Percentiles rank a stretch among this genome's conserved stretches.
Conservation (phyloP, 176 grass and related monocot species). For the Elymus sibiricus region DNA sequence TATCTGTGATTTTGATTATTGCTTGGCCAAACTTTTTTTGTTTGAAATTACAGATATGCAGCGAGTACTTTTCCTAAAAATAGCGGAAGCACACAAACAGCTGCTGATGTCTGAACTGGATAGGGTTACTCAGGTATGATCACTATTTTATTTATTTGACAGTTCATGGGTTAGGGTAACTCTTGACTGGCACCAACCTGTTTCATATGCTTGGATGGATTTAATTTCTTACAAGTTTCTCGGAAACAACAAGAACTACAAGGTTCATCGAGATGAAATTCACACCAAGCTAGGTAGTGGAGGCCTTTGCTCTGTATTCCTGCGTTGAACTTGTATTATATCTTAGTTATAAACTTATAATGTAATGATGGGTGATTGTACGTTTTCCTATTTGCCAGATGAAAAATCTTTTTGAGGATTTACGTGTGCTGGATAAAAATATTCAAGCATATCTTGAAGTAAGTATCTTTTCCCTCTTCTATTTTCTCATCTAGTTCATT, state of each 20-base stretch:
- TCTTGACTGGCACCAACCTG: neutral
- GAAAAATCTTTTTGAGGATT: no score
- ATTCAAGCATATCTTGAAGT: no score
- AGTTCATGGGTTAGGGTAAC: neutral
- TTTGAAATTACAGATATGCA: slow-evolving; percentile 72
- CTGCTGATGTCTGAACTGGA: slow-evolving; percentile 80
- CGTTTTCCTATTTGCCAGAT: no score
- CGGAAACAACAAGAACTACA: slow-evolving; percentile 73
- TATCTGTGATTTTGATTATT: slow-evolving; percentile 1
- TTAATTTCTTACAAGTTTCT: slow-evolving; percentile 34
- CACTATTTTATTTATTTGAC: slow-evolving; percentile 4
- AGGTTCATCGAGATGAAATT: slow-evolving; percentile 95
- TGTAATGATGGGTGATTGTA: no score
- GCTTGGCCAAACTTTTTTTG: neutral
- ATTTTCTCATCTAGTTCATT: no score
- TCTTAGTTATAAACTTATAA: no score
- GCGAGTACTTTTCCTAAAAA: slow-evolving; percentile 77
- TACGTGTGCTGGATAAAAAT: no score
- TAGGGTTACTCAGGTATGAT: slow-evolving; percentile 84
- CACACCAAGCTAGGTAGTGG: slow-evolving; percentile 59
- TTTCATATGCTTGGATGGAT: slow-evolving; percentile 10
- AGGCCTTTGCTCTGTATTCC: no score
- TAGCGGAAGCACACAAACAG: slow-evolving; percentile 80
- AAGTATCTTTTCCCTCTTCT: no score
- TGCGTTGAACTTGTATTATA: no score